phyloP scores from a whole-genome alignment of 345 rosid species.

The Salix dunnii region DNA sequence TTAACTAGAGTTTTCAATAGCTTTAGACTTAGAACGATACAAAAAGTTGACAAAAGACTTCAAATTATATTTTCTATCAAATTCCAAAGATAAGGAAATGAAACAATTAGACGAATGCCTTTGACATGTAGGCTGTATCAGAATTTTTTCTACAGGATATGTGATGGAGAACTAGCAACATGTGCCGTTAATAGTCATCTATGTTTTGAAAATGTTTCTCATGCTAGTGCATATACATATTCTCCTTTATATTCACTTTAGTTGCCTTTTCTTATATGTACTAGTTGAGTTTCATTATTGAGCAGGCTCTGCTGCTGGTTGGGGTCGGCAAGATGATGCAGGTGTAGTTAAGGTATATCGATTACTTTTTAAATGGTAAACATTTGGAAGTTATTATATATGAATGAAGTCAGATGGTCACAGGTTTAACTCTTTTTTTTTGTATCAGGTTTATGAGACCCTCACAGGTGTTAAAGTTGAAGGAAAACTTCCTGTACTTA shows the following conservation, averaged over 20 bases:
- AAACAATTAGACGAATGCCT: not conserved
- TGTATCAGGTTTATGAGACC: slow-evolving; percentile 71
- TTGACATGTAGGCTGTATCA: not conserved
- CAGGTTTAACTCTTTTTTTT: slow-evolving; percentile 1
- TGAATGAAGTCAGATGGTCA: slow-evolving; percentile 3
- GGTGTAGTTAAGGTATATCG: slow-evolving; percentile 83
- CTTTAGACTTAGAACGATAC: not conserved
- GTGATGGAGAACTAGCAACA: not conserved
- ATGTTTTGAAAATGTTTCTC: not conserved
- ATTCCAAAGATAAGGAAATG: not conserved
- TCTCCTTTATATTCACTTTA: not conserved
- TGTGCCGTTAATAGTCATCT: not conserved
- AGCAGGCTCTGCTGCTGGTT: slow-evolving; percentile 93
- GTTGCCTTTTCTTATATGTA: not conserved
- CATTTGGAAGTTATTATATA: not conserved
- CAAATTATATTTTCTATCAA: not conserved
- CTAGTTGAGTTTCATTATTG: slow-evolving; percentile 11
- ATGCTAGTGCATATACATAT: not conserved
- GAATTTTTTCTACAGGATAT: not conserved
- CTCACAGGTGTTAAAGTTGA: slow-evolving; percentile 79
- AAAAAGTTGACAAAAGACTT: not conserved
- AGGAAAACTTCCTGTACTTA: slow-evolving; percentile 67
- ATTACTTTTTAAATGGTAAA: not conserved
- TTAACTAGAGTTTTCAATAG: not conserved
- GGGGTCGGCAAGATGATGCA: slow-evolving; percentile 93